These are phyloP conservation scores for Echium plantagineum DNA, from an alignment of 257 asterid genomes.

Conservation along the genomic window DNA sequence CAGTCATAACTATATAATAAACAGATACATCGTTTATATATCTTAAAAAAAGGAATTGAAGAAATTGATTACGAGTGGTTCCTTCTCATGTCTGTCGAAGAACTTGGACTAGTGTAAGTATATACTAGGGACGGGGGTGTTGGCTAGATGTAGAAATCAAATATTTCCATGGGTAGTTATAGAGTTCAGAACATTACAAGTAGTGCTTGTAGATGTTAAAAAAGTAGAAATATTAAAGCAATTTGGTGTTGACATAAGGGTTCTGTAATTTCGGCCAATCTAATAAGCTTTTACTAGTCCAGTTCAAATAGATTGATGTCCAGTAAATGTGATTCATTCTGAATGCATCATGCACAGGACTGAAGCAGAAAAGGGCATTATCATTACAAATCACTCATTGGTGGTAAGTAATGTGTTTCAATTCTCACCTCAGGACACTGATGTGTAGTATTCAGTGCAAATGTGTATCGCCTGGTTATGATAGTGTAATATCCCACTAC, in stretches of 20 bases:
- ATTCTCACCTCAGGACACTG: not conserved
- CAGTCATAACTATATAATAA: constrained; percentile 1
- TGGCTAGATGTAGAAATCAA: too few species aligned
- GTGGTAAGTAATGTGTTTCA: constrained; percentile 39
- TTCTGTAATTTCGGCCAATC: not conserved
- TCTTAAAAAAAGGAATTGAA: not conserved
- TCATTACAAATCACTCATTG: constrained; percentile 79
- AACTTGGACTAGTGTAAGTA: too few species aligned
- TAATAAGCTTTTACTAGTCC: too few species aligned
- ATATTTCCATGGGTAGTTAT: too few species aligned
- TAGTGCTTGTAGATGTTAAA: too few species aligned
- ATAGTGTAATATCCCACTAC: not conserved
- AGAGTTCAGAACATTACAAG: too few species aligned
- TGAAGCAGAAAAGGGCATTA: constrained; percentile 92
- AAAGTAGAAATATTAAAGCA: not conserved
- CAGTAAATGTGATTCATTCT: constrained; percentile 3
- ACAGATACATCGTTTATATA: not conserved
- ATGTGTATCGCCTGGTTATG: not conserved
- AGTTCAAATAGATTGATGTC: constrained; percentile 1
- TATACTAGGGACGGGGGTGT: too few species aligned
- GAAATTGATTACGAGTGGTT: too few species aligned
- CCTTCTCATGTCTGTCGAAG: too few species aligned
- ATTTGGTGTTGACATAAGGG: not conserved
- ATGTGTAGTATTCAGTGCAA: not conserved
- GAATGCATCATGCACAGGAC: constrained; percentile 49